Conservation (phyloP, 2,329 filamentous ascomycete genomes). For the Cercospora zeina region DNA sequence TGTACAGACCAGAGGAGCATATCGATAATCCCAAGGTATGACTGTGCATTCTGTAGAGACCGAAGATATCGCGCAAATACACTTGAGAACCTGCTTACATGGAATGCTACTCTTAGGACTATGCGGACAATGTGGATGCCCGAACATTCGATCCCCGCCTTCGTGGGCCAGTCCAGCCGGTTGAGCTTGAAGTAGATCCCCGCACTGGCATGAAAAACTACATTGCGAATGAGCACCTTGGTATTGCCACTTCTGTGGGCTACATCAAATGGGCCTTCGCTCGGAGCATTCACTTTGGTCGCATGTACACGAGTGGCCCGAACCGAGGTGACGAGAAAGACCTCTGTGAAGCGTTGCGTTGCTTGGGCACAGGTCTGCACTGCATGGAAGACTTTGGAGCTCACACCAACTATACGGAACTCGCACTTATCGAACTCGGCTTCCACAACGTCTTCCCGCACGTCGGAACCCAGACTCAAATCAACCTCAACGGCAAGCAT, state of each 20-base stretch:
- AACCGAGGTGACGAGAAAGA: slow-evolving; percentile 49
- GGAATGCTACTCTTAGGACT: slow-evolving; percentile 45
- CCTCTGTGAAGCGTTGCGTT: slow-evolving; percentile 52
- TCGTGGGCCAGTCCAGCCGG: slow-evolving; percentile 67
- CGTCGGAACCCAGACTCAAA: slow-evolving; percentile 49
- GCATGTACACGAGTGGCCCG: slow-evolving; percentile 49
- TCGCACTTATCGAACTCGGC: slow-evolving; percentile 54
- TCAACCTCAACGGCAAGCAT: slow-evolving; percentile 50
- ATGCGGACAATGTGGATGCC: slow-evolving; percentile 84
- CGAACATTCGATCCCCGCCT: slow-evolving; percentile 77
- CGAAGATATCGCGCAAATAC: not conserved
- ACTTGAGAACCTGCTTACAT: not conserved
- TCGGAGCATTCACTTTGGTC: slow-evolving; percentile 52
- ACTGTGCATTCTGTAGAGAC: not conserved
- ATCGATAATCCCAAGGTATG: slow-evolving; percentile 50
- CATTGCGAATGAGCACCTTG: slow-evolving; percentile 84
- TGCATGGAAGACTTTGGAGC: slow-evolving; percentile 58
- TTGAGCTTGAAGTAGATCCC: slow-evolving; percentile 50
- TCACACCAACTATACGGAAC: slow-evolving; percentile 58
- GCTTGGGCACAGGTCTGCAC: slow-evolving; percentile 55
- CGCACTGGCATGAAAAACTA: slow-evolving; percentile 98
- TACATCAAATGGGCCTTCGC: slow-evolving; percentile 53
- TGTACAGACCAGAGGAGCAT: slow-evolving; percentile 55
- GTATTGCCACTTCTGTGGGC: slow-evolving; percentile 86
- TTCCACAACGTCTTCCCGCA: slow-evolving; percentile 56